Base-by-base conservation (phyloP, 169 alveolate genomes). In the Cryptosporidium sp. region DNA sequence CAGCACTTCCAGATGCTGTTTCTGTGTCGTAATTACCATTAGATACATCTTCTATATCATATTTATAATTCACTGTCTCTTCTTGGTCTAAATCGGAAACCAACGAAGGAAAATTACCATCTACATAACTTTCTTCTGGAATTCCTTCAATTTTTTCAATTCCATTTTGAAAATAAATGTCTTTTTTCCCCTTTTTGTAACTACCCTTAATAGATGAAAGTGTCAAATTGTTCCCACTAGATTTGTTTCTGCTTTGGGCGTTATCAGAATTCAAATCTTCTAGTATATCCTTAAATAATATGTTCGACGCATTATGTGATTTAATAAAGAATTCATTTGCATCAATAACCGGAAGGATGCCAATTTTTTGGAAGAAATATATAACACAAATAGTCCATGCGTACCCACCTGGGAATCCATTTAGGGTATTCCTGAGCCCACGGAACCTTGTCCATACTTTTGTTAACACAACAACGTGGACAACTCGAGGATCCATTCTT, bases 351-450 rank as follows among this genome's bases (percentile, higher is more conserved):
- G 89, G 89, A 4, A 80, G 50, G 23, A 80, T 80, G 12, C 89
- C 89, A 59, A 80, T 58, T 80, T 50, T 80, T 80, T 80, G 89
- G 75, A 80, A 80, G 23, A 80, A 80, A 45, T 62, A 80, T 29
- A 80, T 80, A 45, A 80, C 89, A 50, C 89, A 80, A 14, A 80
- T 62, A 6, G 89, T 80, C 89, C 89, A 80, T 23, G 89, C 89
- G 29, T 80, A 80, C 23, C 89, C 89, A 5, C 89, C 89, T n/a
- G 89, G 89, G 43, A 80, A 58, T 43, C 89, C 89, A 59, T 65
- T 80, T 23, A 80, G 14, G 21, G 89, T 80, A 80, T 80, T 80
- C 39, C 89, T 80, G 1, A 80, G 48, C 37, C 89, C 89, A 59
- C 89, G 69, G 50, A 80, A 80, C 9, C 89, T 58, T 7, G 89